A percentile compares a stretch with the other conserved stretches of the same genome.
Evolutionary conservation across 805 yeast species (phyloP).

Genomic region (Ogataea naganishii): DNA sequence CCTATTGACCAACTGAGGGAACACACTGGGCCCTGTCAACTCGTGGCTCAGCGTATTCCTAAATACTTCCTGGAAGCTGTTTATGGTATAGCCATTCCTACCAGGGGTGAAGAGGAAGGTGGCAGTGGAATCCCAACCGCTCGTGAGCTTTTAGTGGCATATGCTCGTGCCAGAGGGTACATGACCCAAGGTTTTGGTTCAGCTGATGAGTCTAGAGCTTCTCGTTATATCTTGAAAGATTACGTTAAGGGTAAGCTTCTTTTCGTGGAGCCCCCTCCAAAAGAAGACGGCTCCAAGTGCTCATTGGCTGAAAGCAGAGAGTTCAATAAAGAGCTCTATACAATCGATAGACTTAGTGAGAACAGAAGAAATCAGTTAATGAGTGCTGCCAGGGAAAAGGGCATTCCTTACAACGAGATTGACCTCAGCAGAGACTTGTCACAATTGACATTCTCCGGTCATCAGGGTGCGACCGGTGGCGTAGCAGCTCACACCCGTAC

Average conservation of each 20-base stretch:
- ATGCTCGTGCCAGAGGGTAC: slow-evolving; percentile 94
- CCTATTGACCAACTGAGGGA: slow-evolving; percentile 97
- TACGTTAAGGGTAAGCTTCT: slow-evolving; percentile 87
- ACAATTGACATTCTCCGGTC: slow-evolving; percentile 71
- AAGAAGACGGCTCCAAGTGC: slow-evolving; percentile 45
- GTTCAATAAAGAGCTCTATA: slow-evolving; percentile 73
- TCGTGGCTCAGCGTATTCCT: slow-evolving; percentile 85
- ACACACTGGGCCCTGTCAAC: slow-evolving; percentile 76
- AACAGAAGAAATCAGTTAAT: slow-evolving; percentile 65
- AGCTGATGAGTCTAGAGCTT: slow-evolving; percentile 94
- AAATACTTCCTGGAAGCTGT: slow-evolving; percentile 81
- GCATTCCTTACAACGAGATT: slow-evolving; percentile 40
- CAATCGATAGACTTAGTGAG: slow-evolving; percentile 57
- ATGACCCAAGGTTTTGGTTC: slow-evolving; percentile 97
- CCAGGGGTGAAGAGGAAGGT: slow-evolving; percentile 72
- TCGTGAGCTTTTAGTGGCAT: slow-evolving; percentile 79
- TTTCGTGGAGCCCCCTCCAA: slow-evolving; percentile 85
- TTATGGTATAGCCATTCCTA: slow-evolving; percentile 85
- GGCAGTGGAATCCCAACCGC: slow-evolving; percentile 88
- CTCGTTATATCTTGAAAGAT: slow-evolving; percentile 87
- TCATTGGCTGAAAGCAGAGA: slow-evolving; percentile 43
- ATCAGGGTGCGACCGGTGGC: slow-evolving; percentile 43
- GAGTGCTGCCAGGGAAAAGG: slow-evolving; percentile 51
- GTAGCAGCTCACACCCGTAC: slow-evolving; percentile 40
- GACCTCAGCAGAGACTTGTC: slow-evolving; percentile 64